These are phyloP conservation scores for Chloridella minuta DNA, from an alignment of 352 stramenopile genomes.

Conservation along the genomic window DNA sequence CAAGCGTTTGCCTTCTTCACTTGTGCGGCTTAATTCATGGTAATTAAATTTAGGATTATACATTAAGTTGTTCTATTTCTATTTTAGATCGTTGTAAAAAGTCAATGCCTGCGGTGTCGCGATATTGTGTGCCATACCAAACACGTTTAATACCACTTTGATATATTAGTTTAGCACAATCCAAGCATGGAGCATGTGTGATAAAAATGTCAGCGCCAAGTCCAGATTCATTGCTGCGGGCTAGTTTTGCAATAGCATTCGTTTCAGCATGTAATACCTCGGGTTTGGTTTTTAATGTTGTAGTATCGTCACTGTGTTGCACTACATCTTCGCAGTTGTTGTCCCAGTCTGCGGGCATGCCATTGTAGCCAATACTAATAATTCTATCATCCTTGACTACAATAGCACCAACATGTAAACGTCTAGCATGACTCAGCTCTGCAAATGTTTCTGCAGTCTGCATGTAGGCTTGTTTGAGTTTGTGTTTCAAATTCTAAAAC, in stretches of 20 bases:
- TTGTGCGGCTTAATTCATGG: too few species aligned
- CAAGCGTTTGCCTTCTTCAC: too few species aligned
- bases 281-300: neutral
- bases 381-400: too few species aligned
- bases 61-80: conserved; percentile 3
- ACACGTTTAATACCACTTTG: conserved; percentile 5
- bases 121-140: conserved; percentile 6
- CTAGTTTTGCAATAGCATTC: neutral
- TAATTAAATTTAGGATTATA: neutral
- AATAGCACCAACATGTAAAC: too few species aligned
- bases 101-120: neutral
- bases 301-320: too few species aligned
- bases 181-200: neutral
- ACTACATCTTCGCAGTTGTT: too few species aligned
- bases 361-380: too few species aligned
- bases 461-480: too few species aligned
- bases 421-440: too few species aligned
- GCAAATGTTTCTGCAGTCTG: too few species aligned
- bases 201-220: neutral
- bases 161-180: neutral
- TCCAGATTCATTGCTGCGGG: neutral
- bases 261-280: conserved; percentile 1
- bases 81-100: neutral
- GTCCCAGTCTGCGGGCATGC: too few species aligned
- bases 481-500: too few species aligned